These are phyloP conservation scores for Diutina ranongensis DNA, from an alignment of 1,139 yeast genomes.

Conservation along the genomic window DNA sequence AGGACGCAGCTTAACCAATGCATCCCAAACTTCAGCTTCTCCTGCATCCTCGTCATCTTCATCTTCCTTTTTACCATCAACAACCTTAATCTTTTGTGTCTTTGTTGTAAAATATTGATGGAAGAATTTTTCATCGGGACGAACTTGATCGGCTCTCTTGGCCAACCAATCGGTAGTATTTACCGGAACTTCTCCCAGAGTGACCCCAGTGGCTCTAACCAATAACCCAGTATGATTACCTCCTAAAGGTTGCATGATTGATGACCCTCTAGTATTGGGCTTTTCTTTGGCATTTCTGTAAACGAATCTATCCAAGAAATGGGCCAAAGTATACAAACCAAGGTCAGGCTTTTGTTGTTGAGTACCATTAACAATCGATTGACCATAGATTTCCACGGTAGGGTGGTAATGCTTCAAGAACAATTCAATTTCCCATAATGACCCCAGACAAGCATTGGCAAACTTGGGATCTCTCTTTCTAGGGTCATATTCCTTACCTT, in stretches of 20 bases:
- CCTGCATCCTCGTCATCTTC: conserved; percentile 38
- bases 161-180: conserved; percentile 78
- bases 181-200: conserved; percentile 44
- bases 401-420: conserved; percentile 85
- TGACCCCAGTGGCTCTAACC: conserved; percentile 48
- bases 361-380: conserved; percentile 39
- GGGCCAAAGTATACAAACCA: conserved; percentile 76
- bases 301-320: conserved; percentile 90
- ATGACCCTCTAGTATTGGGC: conserved; percentile 60
- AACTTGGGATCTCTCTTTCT: conserved; percentile 83
- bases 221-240: conserved; percentile 78
- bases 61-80: conserved; percentile 13
- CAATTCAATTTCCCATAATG: conserved; percentile 77
- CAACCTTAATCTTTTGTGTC: conserved; percentile 32
- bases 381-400: conserved; percentile 74
- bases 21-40: conserved; percentile 84
- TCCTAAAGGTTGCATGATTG: conserved; percentile 96
- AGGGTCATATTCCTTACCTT: conserved; percentile 47
- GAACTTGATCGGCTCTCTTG: conserved; percentile 51
- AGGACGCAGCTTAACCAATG: conserved; percentile 45
- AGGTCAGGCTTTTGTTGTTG: conserved; percentile 68
- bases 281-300: conserved; percentile 86
- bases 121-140: conserved; percentile 85
- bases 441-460: conserved; percentile 71
- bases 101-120: conserved; percentile 73